phyloP scores from a whole-genome alignment of 2,329 filamentous ascomycete species.

The Neocucurbitaria cava region DNA sequence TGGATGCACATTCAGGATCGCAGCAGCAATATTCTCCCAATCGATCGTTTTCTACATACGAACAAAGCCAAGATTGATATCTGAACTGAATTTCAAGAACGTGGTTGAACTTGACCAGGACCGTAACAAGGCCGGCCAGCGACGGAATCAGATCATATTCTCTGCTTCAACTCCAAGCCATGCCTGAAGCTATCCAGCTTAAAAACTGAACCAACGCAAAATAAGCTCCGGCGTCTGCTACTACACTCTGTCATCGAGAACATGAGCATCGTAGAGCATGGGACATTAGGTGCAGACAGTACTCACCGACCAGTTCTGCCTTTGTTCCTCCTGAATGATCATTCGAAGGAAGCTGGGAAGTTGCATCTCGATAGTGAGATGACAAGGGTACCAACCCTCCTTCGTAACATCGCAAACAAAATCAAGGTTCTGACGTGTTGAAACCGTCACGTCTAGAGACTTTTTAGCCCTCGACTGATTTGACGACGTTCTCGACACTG shows the following conservation, averaged over 20 bases:
- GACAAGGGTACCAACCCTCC: constrained; percentile 7
- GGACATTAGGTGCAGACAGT: too few relatives aligned
- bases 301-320: too few relatives aligned
- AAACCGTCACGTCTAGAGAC: constrained; percentile 4
- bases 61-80: too few relatives aligned
- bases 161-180: constrained; percentile 2
- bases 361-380: constrained; percentile 8
- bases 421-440: constrained; percentile 9
- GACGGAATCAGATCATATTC: too few relatives aligned
- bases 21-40: too few relatives aligned
- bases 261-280: not conserved
- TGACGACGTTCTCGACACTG: not conserved
- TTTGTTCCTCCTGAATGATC: not conserved
- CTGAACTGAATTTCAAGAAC: too few relatives aligned
- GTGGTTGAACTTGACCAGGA: too few relatives aligned
- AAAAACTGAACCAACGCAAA: constrained; percentile 14
- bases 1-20: too few relatives aligned
- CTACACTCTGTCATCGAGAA: not conserved
- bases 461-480: too few relatives aligned
- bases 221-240: constrained; percentile 13
- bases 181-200: constrained; percentile 10
- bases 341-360: constrained; percentile 9
- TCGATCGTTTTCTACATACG: too few relatives aligned
- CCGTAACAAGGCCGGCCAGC: too few relatives aligned
- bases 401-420: constrained; percentile 9